Base-by-base conservation (phyloP, 371 early-diverging fungal genomes). In the Mortierella sp. region DNA sequence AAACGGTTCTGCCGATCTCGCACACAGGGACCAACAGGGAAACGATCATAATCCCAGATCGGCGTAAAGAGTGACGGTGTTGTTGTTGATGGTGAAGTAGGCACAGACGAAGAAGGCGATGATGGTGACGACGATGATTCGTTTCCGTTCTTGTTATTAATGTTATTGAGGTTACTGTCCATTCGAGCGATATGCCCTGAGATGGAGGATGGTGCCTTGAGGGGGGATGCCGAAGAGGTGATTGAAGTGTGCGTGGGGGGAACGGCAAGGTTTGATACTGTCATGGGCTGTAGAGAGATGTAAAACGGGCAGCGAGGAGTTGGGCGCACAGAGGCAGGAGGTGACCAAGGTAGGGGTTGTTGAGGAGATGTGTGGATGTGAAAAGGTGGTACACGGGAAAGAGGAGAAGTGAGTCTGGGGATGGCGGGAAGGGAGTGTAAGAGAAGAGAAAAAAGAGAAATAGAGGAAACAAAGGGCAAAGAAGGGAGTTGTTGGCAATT, bases 41-140 rank as follows among this genome's bases (percentile, higher is more conserved):
- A 60, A 14, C 64, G 65, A 48, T 72, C 61, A n/a, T 65, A 65
- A 28, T 65, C 72, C 72, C 66, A 65, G 57, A 72, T 65, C 2
- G 65, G 72, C 4, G 66, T 64, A 54, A 51, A 65, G 30, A 59
- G 32, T 8, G 50, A 50, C 37, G 42, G 14, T 44, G 50, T 49
- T 54, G 39, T 5, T 42, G 60, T 12, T 0, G 34, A 19, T 28
- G 58, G 19, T 27, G 19, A 23, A 28, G 49, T 21, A 12, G 41
- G 31, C 6, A 23, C 5, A 28, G 56, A 47, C 5, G 26, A 27
- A 31, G 30, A 49, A 8, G 28, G 28, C 24, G 43, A 15, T 14
- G 60, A 17, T 51, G 24, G 3, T 37, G 31, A 23, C 34, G 52
- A 14, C 14, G 52, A 11, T 23, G 34, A 12, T 34, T 32, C 23